Evolutionary conservation across 2,329 filamentous ascomycete species (phyloP).

Genomic region (Cercospora sp.): DNA sequence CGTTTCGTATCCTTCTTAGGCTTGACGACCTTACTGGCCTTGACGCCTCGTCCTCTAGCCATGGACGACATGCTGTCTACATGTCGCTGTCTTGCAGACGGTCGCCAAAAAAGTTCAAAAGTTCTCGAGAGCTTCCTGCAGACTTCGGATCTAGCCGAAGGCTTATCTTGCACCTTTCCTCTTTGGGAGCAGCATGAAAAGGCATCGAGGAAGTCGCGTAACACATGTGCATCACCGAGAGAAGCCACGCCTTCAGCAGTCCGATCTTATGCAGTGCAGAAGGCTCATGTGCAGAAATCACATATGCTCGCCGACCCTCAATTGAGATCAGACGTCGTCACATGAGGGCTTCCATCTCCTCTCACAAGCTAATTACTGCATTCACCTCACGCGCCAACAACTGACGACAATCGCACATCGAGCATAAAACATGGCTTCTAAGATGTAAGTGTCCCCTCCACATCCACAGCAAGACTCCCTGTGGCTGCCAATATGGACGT

Average conservation of each 20-base stretch:
- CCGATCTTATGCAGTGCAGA: not conserved
- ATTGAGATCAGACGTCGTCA: not conserved
- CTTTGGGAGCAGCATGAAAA: not conserved
- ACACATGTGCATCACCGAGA: not conserved
- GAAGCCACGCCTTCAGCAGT: not conserved
- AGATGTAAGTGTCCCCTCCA: slow-evolving; percentile 9
- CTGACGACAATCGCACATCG: not conserved
- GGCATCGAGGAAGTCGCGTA: not conserved
- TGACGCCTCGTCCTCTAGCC: slow-evolving; percentile 40
- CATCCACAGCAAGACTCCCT: slow-evolving; percentile 9
- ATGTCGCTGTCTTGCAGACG: slow-evolving; percentile 16
- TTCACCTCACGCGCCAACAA: slow-evolving; percentile 3
- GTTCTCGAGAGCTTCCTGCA: slow-evolving; percentile 7
- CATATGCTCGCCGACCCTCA: not conserved
- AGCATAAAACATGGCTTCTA: slow-evolving; percentile 11
- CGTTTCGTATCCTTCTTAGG: slow-evolving; percentile 56
- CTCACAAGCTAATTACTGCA: slow-evolving; percentile 7
- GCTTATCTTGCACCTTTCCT: not conserved
- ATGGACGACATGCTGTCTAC: slow-evolving; percentile 46
- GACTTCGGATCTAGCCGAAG: slow-evolving; percentile 9
- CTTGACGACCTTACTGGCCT: slow-evolving; percentile 51
- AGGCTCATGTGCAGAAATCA: not conserved
- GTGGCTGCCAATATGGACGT: slow-evolving; percentile 61
- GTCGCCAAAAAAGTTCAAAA: slow-evolving; percentile 15
- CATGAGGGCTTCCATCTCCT: not conserved